A percentile compares a stretch with the other conserved stretches of the same genome.
Evolutionary conservation across 371 early-diverging fungal genomes (phyloP).

Genomic region (Chytridiales sp.): DNA sequence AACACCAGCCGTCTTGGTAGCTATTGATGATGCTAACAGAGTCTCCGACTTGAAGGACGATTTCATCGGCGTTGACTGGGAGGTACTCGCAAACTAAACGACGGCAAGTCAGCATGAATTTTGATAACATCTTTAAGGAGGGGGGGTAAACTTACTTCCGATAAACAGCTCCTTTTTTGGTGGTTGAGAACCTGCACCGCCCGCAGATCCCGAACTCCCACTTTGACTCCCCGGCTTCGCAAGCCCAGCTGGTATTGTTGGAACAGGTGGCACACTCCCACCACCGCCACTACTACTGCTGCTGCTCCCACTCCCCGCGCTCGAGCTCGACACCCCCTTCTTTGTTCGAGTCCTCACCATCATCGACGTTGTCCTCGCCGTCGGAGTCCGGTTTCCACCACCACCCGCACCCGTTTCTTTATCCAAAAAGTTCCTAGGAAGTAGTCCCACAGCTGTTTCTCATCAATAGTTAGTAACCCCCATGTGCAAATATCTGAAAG

Average conservation of each 20-base stretch:
- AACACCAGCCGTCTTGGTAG: conserved; percentile 5
- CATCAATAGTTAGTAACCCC: too few relatives aligned
- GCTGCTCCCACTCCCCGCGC: too few relatives aligned
- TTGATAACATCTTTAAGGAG: too few relatives aligned
- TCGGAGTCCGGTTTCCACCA: not conserved
- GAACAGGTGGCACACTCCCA: too few relatives aligned
- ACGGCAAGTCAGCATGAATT: too few relatives aligned
- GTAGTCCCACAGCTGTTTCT: conserved; percentile 9
- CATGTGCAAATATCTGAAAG: too few relatives aligned
- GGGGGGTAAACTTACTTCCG: conserved; percentile 9
- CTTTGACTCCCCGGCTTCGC: too few relatives aligned
- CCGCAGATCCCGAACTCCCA: too few relatives aligned
- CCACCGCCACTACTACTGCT: too few relatives aligned
- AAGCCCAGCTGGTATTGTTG: too few relatives aligned
- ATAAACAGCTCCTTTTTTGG: not conserved
- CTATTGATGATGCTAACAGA: not conserved
- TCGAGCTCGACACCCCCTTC: too few relatives aligned
- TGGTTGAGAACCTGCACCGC: too few relatives aligned
- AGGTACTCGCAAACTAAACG: not conserved
- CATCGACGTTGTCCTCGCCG: not conserved
- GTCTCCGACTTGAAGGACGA: not conserved
- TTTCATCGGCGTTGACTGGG: not conserved
- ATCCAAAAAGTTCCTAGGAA: conserved; percentile 8
- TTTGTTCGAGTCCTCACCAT: not conserved
- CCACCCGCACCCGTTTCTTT: conserved; percentile 2